Evolutionary conservation across 495 filamentous ascomycete genomes (phyloP).

Genomic region (Staphylotrichum longicolle): DNA sequence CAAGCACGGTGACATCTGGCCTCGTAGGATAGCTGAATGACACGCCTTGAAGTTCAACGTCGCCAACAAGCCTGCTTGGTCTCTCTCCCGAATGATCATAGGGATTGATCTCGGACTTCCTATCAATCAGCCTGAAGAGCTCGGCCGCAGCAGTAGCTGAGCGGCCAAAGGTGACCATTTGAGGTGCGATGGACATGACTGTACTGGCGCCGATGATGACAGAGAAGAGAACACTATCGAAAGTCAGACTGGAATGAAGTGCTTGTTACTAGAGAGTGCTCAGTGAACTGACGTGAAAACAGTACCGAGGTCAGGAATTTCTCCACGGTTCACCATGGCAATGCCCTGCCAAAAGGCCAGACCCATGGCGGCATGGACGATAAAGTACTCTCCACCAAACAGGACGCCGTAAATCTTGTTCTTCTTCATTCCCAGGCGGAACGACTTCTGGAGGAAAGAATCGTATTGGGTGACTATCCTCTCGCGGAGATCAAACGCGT

Average conservation of each 20-base stretch:
- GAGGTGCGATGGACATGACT: conserved; percentile 78
- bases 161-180: conserved; percentile 68
- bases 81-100: conserved; percentile 63
- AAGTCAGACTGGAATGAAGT: too few relatives aligned
- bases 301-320: conserved; percentile 47
- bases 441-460: conserved; percentile 61
- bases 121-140: conserved; percentile 85
- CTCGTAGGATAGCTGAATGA: conserved; percentile 89
- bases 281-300: conserved; percentile 54
- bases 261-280: too few relatives aligned
- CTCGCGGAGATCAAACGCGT: conserved; percentile 82
- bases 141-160: conserved; percentile 80
- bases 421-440: conserved; percentile 69
- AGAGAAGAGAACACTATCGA: conserved; percentile 62
- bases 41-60: conserved; percentile 71
- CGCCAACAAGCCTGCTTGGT: conserved; percentile 67
- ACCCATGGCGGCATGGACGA: conserved; percentile 81
- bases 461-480: conserved; percentile 80
- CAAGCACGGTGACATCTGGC: conserved; percentile 76
- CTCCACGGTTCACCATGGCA: conserved; percentile 63
- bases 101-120: conserved; percentile 75
- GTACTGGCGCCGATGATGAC: conserved; percentile 84
- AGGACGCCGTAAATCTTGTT: conserved; percentile 67
- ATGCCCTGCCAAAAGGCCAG: conserved; percentile 93
- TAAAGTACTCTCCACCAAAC: conserved; percentile 71